phyloP scores from a whole-genome alignment of 1,284 basidiomycete genomes.

The Grifola frondosa region DNA sequence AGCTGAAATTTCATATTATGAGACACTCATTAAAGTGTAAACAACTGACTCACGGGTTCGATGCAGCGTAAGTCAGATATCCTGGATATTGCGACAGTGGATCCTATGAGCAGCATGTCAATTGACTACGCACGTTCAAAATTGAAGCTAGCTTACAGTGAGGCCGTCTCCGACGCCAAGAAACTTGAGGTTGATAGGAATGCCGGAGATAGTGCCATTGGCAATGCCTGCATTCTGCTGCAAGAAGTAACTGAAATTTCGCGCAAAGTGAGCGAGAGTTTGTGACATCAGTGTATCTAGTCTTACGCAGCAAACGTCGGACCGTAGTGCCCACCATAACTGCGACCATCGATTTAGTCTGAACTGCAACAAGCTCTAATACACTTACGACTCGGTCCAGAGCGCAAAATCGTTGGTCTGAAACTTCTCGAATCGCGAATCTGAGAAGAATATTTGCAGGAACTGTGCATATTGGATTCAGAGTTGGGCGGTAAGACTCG shows the following conservation, averaged over 20 bases:
- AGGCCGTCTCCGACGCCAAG: conserved; percentile 65
- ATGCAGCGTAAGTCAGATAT: conserved; percentile 53
- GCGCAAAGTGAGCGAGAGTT: background rate
- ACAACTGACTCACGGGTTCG: conserved; percentile 40
- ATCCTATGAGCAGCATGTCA: conserved; percentile 40
- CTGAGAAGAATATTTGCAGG: conserved; percentile 66
- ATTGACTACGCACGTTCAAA: background rate
- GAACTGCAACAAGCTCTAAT: background rate
- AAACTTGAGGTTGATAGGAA: conserved; percentile 59
- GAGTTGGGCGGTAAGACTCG: background rate
- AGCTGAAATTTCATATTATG: conserved; percentile 24
- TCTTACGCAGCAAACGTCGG: conserved; percentile 58
- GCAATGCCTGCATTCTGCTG: conserved; percentile 59
- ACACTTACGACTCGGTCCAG: conserved; percentile 57
- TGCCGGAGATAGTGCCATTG: conserved; percentile 43
- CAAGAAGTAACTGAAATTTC: conserved; percentile 47
- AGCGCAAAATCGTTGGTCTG: conserved; percentile 52
- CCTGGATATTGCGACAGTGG: conserved; percentile 58
- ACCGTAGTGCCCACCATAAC: conserved; percentile 66
- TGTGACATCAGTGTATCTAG: no score
- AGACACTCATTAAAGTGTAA: background rate
- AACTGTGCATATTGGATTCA: conserved; percentile 32
- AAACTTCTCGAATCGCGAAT: conserved; percentile 56
- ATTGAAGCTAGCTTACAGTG: conserved; percentile 39
- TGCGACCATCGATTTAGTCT: conserved; percentile 15